Base-by-base conservation (phyloP, 1,284 basidiomycete species). In the Puccinia hordei region DNA sequence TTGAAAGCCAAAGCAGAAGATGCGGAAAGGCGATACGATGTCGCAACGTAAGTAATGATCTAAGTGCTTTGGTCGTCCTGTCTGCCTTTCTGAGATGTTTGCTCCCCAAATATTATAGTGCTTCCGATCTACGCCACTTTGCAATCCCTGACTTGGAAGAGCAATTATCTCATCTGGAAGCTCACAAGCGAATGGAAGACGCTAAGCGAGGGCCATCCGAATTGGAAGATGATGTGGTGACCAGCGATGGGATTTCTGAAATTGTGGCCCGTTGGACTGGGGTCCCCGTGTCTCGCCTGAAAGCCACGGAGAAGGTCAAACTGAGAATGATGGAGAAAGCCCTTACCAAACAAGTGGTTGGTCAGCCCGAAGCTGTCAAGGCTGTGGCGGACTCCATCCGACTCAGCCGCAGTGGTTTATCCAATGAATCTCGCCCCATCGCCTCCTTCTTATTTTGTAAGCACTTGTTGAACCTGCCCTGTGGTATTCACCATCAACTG, bases 1-100 rank as follows among this genome's bases (percentile, higher is more conserved):
- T 88, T 99, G 59, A 92, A 91, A 83, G 91, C 92, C 30, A 99
- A 98, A 88, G 92, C 93, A 0, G 94, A 97, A 83, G 94, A 97
- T 71, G 96, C 96, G 9, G 94, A 98, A 86, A 89, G 96, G 85
- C 90, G 90, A 87, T 91, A 88, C 83, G 89, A 86, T 81, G 38
- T 78, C n/a, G 69, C 53, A 81, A 27, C 68, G 57, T 63, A 41
- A 80, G 78, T 79, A 46, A 55, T 24, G 9, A 30, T 22, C 24
- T 24, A 8, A 46, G 27, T 59, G 90, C 0, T 92, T 92, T 3
- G 93, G 93, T 12, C 24, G n/a, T 63, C 12, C 30, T 61, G n/a
- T 8, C 35, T 27, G 24, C 2, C 10, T 27, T 30, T 24, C 81
- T 86, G 13, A 82, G 83, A 46, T 85, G 83, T 72, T 53, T 33